Conservation (phyloP, 2,329 filamentous ascomycete genomes). For the Helotiales sp. region DNA sequence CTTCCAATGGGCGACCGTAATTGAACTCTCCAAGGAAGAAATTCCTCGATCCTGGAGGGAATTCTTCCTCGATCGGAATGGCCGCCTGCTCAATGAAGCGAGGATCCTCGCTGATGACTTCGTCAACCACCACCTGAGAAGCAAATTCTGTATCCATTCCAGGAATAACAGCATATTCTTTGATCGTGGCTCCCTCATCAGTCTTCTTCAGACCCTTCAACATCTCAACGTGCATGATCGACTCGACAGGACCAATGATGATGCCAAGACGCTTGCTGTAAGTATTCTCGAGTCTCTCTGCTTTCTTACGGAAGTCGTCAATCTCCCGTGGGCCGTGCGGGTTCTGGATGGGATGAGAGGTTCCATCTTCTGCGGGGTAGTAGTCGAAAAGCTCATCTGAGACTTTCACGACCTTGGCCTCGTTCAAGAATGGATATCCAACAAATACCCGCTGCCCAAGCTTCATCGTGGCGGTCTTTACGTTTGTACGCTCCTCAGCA, state of each 20-base stretch:
- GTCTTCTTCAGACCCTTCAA: slow-evolving; percentile 90
- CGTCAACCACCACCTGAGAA: slow-evolving; percentile 87
- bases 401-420: slow-evolving; percentile 86
- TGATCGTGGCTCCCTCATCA: slow-evolving; percentile 86
- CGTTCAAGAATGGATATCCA: slow-evolving; percentile 93
- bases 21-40: slow-evolving; percentile 96
- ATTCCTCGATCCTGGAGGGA: slow-evolving; percentile 78
- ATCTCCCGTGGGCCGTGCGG: slow-evolving; percentile 80
- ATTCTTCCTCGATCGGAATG: slow-evolving; percentile 89
- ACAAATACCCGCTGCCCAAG: slow-evolving; percentile 87
- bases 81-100: slow-evolving; percentile 90
- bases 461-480: slow-evolving; percentile 75
- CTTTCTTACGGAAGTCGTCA: slow-evolving; percentile 82
- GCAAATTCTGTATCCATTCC: slow-evolving; percentile 90
- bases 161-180: slow-evolving; percentile 86
- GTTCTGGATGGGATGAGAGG: slow-evolving; percentile 64
- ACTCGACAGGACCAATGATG: slow-evolving; percentile 84
- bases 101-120: slow-evolving; percentile 87
- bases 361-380: slow-evolving; percentile 67
- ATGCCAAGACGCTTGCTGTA: slow-evolving; percentile 93
- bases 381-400: slow-evolving; percentile 96
- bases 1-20: slow-evolving; percentile 87
- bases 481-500: slow-evolving; percentile 71
- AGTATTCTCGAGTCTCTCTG: slow-evolving; percentile 79
- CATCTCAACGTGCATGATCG: slow-evolving; percentile 90